Base-by-base conservation (phyloP, 1,139 yeast genomes). In the Blastobotrys malaysiensis region DNA sequence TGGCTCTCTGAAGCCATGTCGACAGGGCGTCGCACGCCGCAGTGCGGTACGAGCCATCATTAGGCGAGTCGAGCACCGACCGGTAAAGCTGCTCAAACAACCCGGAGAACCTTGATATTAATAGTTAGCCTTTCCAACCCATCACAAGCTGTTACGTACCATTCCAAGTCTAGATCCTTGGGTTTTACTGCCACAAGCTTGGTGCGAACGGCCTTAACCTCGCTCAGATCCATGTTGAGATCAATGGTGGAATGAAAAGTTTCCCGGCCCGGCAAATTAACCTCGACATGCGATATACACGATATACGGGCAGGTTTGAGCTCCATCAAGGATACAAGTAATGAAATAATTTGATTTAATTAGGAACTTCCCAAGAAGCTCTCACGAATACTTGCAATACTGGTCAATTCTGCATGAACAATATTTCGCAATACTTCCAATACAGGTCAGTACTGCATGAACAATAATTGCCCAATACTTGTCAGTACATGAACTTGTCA, bases 1-100 rank as follows among this genome's bases (percentile, higher is more conserved):
- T 54, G n/a, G 79, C 70, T 58, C 95, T 73, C 20, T 81, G 74
- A 2, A 84, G 63, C 83, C 91, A 86, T 1, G 88, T 75, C 0
- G 88, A 73, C 44, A 86, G 64, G 0, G 86, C 74, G 62, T 87
- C 95, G 46, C 82, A 78, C 18, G 82, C 74, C 1, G 75, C 45
- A 0, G 80, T 71, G 53, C 82, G 70, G 52, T 65, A 69, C 9
- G 59, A 58, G 6, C 69, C 71, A 1, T 65, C 54, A 1, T 73
- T 76, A 3, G 66, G 64, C 1, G 71, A 63, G 9, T 55, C 49
- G 7, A 65, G 49, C 19, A 61, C 52, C 2, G 68, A 59, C 26
- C 51, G 49, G 43, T 63, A 55, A 20, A 65, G 57, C 20, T 59
- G 57, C 6, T 51, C 52, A 48, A 55, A 65, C 16, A 57, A 49